Evolutionary conservation across 2,329 filamentous ascomycete genomes (phyloP), one percentile per base, ranked within the genome.

Genomic region (Hirsutella rhossiliensis): DNA sequence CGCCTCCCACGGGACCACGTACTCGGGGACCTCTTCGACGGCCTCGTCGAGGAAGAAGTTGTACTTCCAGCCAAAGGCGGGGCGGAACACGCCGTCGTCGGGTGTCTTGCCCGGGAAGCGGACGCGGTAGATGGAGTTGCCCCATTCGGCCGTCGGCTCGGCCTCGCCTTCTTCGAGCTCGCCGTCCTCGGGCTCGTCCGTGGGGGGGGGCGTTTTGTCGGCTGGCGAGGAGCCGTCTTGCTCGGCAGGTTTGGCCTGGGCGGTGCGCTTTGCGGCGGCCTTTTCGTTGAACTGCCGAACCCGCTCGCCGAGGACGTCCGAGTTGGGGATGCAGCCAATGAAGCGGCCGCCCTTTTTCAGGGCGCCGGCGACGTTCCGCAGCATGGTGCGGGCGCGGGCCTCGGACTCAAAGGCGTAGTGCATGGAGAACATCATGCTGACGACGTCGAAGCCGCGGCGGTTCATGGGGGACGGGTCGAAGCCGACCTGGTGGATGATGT

Each of bases 361-460:
- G 2, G 85, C 78, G 1, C 88, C 85, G 0, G 92, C 83, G 3
- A 98, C 90, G 57, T 98, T 98, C 56, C 81, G 78, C 45, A 98
- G 73, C 92, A 98, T 97, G 49, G 79, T 85, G 38, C 87, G 79
- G 2, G 90, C 87, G 62, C 95, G 94, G 40, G 79, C 77, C 62
- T 98, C 90, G 43, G 73, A 87, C 68, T 97, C 92, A 54, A 97
- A 98, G 6, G 92, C 89, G 62, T 98, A 98, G 66, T 98, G 92
- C 80, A 98, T 92, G 56, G 88, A 94, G 63, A 98, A 98, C 92
- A 98, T 98, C 78, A 95, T 95, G 58, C 84, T 88, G 50, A 98
- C 90, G 37, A 97, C 85, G 60, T 98, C 92, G 55, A 97, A 98
- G 4, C 90, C 89, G 44, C 83, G 83, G 43, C 78, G 78, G 48